Evolutionary conservation across 1,284 basidiomycete genomes (phyloP), one percentile per base, ranked within the genome.

Genomic region (Apiotrichum montevideense): DNA sequence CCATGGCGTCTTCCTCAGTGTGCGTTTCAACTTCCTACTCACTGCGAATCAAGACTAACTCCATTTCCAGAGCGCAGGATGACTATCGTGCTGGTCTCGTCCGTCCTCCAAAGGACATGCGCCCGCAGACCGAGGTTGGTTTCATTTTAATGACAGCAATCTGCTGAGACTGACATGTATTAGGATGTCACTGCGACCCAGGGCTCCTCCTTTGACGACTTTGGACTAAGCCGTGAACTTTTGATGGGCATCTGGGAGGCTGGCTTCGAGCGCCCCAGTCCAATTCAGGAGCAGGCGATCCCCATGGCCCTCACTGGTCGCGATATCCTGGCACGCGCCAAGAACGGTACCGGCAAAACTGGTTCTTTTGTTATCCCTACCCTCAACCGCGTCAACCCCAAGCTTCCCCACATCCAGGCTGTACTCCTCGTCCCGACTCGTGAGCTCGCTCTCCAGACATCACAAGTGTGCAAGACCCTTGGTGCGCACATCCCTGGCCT

Each of bases 311-410:
- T 94, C 68, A 84, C 86, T 55, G 87, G 87, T 69, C 86, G 90
- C 70, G 94, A 98, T 77, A 80, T 97, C 68, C 87, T 98, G 59
- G 80, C 82, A 3, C 73, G 81, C 59, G 81, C 82, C 43, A 83
- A 82, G 74, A 79, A 79, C 66, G 76, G 72, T 58, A 76, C 75
- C 34, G 75, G 74, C 58, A 77, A 77, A 83, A 98, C 95, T 40
- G 95, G 92, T 29, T 94, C 96, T 39, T 98, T 98, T 81, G 90
- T 96, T 76, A 98, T 98, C 74, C 95, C 96, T 43, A 85, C 91
- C 57, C 84, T 98, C 59, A 91, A 97, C 76, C 90, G 94, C 77
- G 81, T 98, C 78, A 93, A 97, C 78, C 78, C 90, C 63, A 81
- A 79, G 64, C 87, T 85, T 77, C 82, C 83, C 74, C 94, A 95